Conservation (phyloP, 2,329 filamentous ascomycete genomes). For the Fusarium caatingaense region DNA sequence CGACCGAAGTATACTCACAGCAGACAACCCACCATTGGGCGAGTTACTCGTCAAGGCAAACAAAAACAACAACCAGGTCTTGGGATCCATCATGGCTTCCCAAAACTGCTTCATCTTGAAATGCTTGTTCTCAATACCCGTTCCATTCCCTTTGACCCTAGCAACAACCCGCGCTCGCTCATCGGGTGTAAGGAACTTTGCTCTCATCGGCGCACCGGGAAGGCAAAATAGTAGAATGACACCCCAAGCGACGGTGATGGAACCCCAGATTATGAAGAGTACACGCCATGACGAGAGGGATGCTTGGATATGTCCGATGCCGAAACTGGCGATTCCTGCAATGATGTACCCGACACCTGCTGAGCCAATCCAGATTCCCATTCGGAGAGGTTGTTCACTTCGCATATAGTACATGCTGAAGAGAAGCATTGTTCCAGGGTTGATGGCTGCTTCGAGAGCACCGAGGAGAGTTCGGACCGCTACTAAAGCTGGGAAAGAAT, state of each 20-base stretch:
- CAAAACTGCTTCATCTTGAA: slow-evolving; percentile 60
- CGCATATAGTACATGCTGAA: slow-evolving; percentile 40
- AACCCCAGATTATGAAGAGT: slow-evolving; percentile 38
- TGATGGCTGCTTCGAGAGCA: slow-evolving; percentile 9
- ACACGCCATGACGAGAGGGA: slow-evolving; percentile 24
- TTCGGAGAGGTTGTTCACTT: slow-evolving; percentile 28
- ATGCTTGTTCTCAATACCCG: slow-evolving; percentile 63
- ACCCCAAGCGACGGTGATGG: slow-evolving; percentile 58
- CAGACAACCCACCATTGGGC: slow-evolving; percentile 62
- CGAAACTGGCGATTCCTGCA: slow-evolving; percentile 36
- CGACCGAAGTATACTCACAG: slow-evolving; percentile 9
- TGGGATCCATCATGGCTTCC: slow-evolving; percentile 63
- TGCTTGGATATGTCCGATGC: slow-evolving; percentile 35
- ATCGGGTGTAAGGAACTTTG: slow-evolving; percentile 58
- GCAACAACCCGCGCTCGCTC: slow-evolving; percentile 62
- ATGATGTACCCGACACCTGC: slow-evolving; percentile 36
- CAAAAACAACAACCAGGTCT: slow-evolving; percentile 69
- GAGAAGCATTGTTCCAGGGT: slow-evolving; percentile 27
- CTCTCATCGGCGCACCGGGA: slow-evolving; percentile 63
- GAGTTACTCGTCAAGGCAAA: slow-evolving; percentile 64
- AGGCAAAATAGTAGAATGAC: slow-evolving; percentile 65
- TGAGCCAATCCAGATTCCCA: slow-evolving; percentile 39
- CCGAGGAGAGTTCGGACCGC: slow-evolving; percentile 4
- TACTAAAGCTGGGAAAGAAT: not conserved
- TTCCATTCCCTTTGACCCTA: slow-evolving; percentile 62